phyloP scores from a whole-genome alignment of 2,329 filamentous ascomycete genomes.

The Pseudogymnoascus sp. region DNA sequence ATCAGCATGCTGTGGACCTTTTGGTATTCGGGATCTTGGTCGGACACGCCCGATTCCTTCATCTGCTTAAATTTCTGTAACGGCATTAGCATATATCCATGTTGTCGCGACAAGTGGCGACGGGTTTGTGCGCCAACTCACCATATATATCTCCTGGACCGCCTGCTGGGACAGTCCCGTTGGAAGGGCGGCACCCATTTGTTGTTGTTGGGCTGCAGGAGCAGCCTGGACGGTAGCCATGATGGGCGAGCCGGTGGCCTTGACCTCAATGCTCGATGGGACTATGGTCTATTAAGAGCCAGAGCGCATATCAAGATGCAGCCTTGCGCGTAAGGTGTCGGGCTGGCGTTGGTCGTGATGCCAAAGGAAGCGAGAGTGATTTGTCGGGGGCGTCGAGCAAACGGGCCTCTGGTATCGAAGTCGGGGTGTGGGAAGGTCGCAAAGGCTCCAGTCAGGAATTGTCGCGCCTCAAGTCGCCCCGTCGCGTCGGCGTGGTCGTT shows the following conservation, averaged over 20 bases:
- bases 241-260: conserved; percentile 26
- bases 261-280: conserved; percentile 14
- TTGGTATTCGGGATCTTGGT: conserved; percentile 78
- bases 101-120: conserved; percentile 12
- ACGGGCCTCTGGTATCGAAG: conserved; percentile 12
- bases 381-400: conserved; percentile 14
- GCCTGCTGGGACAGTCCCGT: conserved; percentile 66
- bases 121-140: conserved; percentile 35
- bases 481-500: conserved; percentile 27
- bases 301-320: conserved; percentile 29
- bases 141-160: conserved; percentile 64
- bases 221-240: conserved; percentile 79
- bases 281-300: conserved; percentile 16
- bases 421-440: conserved; percentile 10
- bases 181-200: conserved; percentile 52
- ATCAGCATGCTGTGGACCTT: conserved; percentile 71
- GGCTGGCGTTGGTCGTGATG: conserved; percentile 14
- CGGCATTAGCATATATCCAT: conserved; percentile 24
- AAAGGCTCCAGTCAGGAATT: conserved; percentile 10
- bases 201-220: conserved; percentile 51
- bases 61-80: conserved; percentile 78
- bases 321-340: conserved; percentile 29
- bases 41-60: conserved; percentile 74
- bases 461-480: conserved; percentile 19
- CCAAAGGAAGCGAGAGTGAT: conserved; percentile 16